Evolutionary conservation across 2,329 filamentous ascomycete genomes (phyloP).

Genomic region (Paecilomyces variotii): DNA sequence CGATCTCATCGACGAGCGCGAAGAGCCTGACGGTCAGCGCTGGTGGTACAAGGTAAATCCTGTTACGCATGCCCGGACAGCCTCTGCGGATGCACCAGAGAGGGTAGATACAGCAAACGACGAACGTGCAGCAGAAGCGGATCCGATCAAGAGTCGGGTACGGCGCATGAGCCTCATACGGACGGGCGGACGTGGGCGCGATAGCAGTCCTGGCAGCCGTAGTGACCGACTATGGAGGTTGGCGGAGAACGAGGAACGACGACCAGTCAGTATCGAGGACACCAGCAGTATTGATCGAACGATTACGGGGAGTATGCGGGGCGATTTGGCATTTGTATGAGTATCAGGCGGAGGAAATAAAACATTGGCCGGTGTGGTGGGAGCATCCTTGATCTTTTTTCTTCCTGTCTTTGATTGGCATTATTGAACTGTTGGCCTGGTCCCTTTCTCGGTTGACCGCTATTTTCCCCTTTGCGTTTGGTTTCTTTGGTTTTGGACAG

Average conservation of each 20-base stretch:
- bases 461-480: neutral
- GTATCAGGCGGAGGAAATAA: neutral
- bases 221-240: constrained; percentile 10
- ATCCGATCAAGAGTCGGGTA: constrained; percentile 5
- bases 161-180: constrained; percentile 16
- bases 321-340: constrained; percentile 24
- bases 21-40: constrained; percentile 10
- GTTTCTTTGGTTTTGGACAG: neutral
- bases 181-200: constrained; percentile 12
- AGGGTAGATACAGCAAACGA: neutral
- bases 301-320: constrained; percentile 16
- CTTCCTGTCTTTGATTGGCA: neutral
- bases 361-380: neutral
- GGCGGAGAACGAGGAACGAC: constrained; percentile 9
- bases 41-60: constrained; percentile 14
- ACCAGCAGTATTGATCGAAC: constrained; percentile 10
- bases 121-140: constrained; percentile 3
- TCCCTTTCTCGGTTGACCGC: neutral
- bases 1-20: constrained; percentile 13
- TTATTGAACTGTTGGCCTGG: neutral
- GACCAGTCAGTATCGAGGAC: constrained; percentile 11
- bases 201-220: constrained; percentile 6
- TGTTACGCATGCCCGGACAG: constrained; percentile 7
- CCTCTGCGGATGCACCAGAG: constrained; percentile 1
- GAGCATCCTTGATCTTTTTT: neutral